phyloP scores from a whole-genome alignment of 805 yeast genomes.

The Candida montana region DNA sequence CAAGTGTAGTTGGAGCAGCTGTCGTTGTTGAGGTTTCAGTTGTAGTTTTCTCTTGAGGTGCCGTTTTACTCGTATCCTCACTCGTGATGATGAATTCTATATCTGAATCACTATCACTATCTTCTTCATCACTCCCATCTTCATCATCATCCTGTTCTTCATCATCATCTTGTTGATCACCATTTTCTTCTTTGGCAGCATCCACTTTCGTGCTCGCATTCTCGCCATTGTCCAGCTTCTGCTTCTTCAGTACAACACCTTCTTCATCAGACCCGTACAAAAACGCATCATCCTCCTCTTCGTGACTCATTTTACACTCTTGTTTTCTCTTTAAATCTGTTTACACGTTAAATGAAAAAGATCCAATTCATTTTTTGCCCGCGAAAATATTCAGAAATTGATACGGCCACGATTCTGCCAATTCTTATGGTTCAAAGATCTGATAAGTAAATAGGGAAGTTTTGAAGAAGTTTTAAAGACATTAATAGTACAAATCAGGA shows the following conservation, averaged over 20 bases:
- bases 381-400: too few species aligned
- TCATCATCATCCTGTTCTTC: constrained; percentile 38
- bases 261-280: constrained; percentile 24
- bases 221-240: constrained; percentile 29
- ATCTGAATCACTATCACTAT: constrained; percentile 53
- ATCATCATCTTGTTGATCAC: constrained; percentile 23
- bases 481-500: too few species aligned
- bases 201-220: constrained; percentile 26
- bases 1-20: constrained; percentile 24
- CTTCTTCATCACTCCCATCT: constrained; percentile 44
- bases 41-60: constrained; percentile 7
- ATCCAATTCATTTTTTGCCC: too few species aligned
- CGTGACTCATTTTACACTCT: constrained; percentile 20
- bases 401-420: neutral
- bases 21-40: constrained; percentile 15
- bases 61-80: constrained; percentile 22
- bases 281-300: constrained; percentile 66
- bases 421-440: neutral
- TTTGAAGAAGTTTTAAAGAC: neutral
- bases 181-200: constrained; percentile 14
- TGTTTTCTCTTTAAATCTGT: neutral
- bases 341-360: too few species aligned
- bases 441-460: too few species aligned
- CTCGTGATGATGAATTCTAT: constrained; percentile 77
- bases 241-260: constrained; percentile 6